Evolutionary conservation across 2,329 filamentous ascomycete species (phyloP), one percentile per base, ranked within the genome.

Genomic region (Phoma sp.): DNA sequence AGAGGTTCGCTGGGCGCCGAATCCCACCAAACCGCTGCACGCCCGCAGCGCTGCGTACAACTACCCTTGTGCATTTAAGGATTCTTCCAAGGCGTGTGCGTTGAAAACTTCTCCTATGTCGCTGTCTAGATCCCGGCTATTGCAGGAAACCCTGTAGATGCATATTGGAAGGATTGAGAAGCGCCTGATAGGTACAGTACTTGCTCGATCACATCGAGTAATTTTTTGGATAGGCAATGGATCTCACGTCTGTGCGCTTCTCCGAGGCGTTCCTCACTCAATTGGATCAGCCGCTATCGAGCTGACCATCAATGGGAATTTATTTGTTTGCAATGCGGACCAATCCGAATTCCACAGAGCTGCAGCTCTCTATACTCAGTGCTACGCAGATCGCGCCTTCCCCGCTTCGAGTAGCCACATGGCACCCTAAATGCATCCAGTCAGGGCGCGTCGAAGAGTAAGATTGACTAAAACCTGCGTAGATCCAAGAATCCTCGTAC

Each of bases 1-100:
- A 51, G 33, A 33, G 30, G 56, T 64, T 65, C 62, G 62, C 62
- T 64, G 35, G 13, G 30, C 60, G 58, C 49, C 58, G 52, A 54
- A 59, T 39, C 29, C 50, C 50, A 53, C 33, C 7, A 38, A 3
- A 43, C 32, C 25, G 45, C 38, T 43, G 38, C 13, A 10, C 44
- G 35, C 38, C 23, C 36, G 51, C 40, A 29, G 51, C 29, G 14
- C 24, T 25, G n/a, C 13, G 27, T 33, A 25, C 24, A 29, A 38
- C 6, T 9, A 29, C 9, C 27, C 27, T 29, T 6, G 27, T 29
- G 14, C 7, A 30, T 11, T 11, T 18, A 9, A 29, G 23, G 22
- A 30, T 41, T 18, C 14, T 27, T 39, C 27, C 7, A 32, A 35
- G 40, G 36, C 41, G 23, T 29, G 13, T 39, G 44, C 14, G 8